Evolutionary conservation across 495 filamentous ascomycete genomes (phyloP).

Genomic region (Collariella sp.): DNA sequence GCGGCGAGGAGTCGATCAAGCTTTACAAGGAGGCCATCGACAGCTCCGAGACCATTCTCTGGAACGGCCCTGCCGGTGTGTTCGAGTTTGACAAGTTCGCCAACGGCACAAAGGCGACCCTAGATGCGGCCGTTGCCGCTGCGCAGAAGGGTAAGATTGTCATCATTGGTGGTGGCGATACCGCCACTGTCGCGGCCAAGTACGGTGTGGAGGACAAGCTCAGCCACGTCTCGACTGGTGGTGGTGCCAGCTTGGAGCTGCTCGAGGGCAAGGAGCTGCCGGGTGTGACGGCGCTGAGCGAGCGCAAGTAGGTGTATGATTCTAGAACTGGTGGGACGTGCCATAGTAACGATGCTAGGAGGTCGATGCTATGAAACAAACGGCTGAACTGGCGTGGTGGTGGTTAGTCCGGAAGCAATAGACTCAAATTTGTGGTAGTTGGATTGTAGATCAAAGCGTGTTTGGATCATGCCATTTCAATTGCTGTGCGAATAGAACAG

Average conservation of each 20-base stretch:
- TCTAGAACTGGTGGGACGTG: neutral
- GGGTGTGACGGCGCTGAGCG: conserved; percentile 83
- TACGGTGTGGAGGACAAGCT: conserved; percentile 92
- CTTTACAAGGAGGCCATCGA: conserved; percentile 77
- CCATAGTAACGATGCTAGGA: conserved; percentile 1
- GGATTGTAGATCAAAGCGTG: conserved; percentile 6
- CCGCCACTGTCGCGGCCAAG: conserved; percentile 95
- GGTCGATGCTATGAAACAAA: conserved; percentile 1
- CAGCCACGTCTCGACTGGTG: conserved; percentile 95
- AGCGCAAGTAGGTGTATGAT: conserved; percentile 40
- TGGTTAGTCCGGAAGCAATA: neutral
- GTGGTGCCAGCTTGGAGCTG: conserved; percentile 90
- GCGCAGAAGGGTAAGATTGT: conserved; percentile 78
- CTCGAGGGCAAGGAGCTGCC: conserved; percentile 96
- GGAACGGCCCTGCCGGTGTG: conserved; percentile 95
- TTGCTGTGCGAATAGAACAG: no score
- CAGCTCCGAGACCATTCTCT: conserved; percentile 91
- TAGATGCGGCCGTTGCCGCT: conserved; percentile 76
- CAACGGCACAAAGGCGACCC: conserved; percentile 77
- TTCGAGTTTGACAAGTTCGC: conserved; percentile 96
- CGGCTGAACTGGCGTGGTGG: neutral
- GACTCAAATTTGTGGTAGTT: neutral
- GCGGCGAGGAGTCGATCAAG: conserved; percentile 77
- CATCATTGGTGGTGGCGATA: conserved; percentile 98
- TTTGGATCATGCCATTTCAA: neutral